These are phyloP conservation scores for Diaporthe helianthi DNA, from an alignment of 2,329 filamentous ascomycete species.

Conservation along the genomic window DNA sequence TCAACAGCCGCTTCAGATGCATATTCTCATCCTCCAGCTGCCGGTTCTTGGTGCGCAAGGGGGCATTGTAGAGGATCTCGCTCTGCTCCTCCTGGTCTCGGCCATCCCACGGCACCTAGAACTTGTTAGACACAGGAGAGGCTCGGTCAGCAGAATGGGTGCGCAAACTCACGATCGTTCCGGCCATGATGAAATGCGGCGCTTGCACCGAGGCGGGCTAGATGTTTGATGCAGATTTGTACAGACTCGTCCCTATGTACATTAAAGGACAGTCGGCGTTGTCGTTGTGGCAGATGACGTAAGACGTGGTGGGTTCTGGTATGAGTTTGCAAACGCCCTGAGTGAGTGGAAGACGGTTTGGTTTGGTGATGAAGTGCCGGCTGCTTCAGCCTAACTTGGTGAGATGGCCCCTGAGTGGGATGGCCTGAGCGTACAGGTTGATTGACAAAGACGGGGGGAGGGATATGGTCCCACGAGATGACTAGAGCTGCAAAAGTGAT, in stretches of 20 bases:
- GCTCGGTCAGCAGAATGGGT: constrained; percentile 37
- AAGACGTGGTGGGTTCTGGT: constrained; percentile 9
- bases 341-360: not conserved
- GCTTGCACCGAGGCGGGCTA: not conserved
- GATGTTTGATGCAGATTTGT: not conserved
- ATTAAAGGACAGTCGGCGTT: not conserved
- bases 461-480: not conserved
- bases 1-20: constrained; percentile 57
- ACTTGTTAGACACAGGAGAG: constrained; percentile 36
- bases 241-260: not conserved
- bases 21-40: constrained; percentile 57
- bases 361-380: not conserved
- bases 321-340: not conserved
- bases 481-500: constrained; percentile 7
- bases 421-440: constrained; percentile 1
- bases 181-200: not conserved
- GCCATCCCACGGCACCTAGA: constrained; percentile 53
- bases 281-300: constrained; percentile 16
- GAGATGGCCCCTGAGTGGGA: not conserved
- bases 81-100: constrained; percentile 61
- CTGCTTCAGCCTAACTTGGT: not conserved
- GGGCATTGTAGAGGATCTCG: constrained; percentile 54
- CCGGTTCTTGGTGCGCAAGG: constrained; percentile 55
- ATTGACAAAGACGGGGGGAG: not conserved
- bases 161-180: constrained; percentile 22